Base-by-base conservation (phyloP, 768 basidiomycete genomes). In the Mycena belliarum region DNA sequence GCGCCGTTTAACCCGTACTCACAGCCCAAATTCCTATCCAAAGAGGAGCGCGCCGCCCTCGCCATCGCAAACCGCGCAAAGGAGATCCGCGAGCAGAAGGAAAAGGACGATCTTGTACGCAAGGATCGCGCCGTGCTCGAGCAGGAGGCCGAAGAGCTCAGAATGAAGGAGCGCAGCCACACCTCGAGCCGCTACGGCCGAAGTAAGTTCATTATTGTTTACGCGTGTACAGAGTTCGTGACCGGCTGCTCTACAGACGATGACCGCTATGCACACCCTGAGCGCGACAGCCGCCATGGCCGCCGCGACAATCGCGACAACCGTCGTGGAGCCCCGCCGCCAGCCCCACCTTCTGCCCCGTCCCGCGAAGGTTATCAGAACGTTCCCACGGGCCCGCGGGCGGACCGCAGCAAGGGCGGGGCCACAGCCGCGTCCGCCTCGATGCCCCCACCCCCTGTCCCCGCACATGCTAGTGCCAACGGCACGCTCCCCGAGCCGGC, bases 1-100 rank as follows among this genome's bases (percentile, higher is more conserved):
- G 29, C 16, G 38, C 12, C 59, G 47, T 60, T 61, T 47, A 60
- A 25, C 61, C 60, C 55, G 10, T 26, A 41, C 59, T 47, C 55
- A 32, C 73, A 98, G 95, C 96, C 96, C 33, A 96, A 86, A 73
- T 98, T 98, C 77, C 79, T 98, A 15, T 85, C 91, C 3, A 98
- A 92, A 73, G 92, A 95, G 63, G 91, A 97, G 67, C 85, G 96
- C 47, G 93, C 92, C 18, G 85, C 85, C 67, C 74, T 97, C 33
- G 96, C 96, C 4, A 90, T 98, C 59, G 86, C 88, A 16, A 91
- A 92, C 65, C 87, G 96, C 15, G 82, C 87, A 20, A 82, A 89
- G 57, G 95, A 98, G 69, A 88, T 98, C 38, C 81, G 76, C 49
- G 85, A 85, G 42, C 82, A 92, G 67, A 86, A 80, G 58, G 85